These are phyloP conservation scores for Rhodotorula sp. DNA, from an alignment of 1,284 basidiomycete species.

Conservation along the genomic window DNA sequence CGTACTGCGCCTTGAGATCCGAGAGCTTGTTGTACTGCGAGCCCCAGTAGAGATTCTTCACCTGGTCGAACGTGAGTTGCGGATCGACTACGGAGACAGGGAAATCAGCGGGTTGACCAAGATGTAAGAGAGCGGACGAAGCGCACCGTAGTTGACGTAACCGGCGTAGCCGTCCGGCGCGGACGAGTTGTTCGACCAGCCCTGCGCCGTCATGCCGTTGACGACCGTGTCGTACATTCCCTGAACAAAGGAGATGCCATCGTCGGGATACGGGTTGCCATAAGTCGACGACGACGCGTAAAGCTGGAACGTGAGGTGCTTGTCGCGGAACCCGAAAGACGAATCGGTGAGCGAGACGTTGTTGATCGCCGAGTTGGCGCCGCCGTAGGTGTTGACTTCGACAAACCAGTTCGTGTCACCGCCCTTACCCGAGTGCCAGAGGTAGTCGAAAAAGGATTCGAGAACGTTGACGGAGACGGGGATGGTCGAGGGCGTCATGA, in stretches of 20 bases:
- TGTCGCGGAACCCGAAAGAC: conserved; percentile 46
- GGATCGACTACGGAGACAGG: conserved; percentile 28
- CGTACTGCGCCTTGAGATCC: conserved; percentile 21
- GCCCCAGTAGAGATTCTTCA: conserved; percentile 36
- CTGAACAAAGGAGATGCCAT: conserved; percentile 37
- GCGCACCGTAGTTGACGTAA: conserved; percentile 39
- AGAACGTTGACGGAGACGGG: conserved; percentile 36
- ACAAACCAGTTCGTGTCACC: conserved; percentile 37
- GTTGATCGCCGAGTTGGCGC: conserved; percentile 43
- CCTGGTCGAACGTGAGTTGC: conserved; percentile 11
- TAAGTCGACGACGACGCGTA: conserved; percentile 45
- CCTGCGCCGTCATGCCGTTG: conserved; percentile 25
- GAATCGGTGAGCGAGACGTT: conserved; percentile 39
- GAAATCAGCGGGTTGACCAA: background rate
- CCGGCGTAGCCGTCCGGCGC: conserved; percentile 18
- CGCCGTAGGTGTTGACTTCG: conserved; percentile 37
- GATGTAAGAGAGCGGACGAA: background rate
- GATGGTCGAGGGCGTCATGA: conserved; percentile 38
- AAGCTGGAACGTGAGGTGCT: conserved; percentile 47
- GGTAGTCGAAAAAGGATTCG: conserved; percentile 39
- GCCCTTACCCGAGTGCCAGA: conserved; percentile 17
- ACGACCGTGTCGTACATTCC: conserved; percentile 35
- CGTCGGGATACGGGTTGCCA: conserved; percentile 37
- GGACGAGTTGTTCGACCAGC: conserved; percentile 12
- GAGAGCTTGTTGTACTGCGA: conserved; percentile 31